phyloP scores from a whole-genome alignment of 2,329 filamentous ascomycete genomes.

The Paecilomyces variotii region DNA sequence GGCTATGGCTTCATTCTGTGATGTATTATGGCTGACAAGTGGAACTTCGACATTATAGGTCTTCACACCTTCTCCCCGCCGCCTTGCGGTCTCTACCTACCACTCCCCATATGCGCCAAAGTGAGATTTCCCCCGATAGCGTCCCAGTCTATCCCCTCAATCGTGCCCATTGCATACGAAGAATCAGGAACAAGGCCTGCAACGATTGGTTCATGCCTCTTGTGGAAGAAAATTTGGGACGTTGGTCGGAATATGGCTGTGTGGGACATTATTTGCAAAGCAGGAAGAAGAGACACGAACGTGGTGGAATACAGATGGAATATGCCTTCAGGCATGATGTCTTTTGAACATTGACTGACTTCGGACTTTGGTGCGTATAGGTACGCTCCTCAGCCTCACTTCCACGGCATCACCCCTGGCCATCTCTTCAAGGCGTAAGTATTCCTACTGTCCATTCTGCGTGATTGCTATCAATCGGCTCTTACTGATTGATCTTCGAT shows the following conservation, averaged over 20 bases:
- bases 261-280: neutral
- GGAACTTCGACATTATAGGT: neutral
- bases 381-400: neutral
- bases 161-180: neutral
- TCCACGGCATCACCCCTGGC: neutral
- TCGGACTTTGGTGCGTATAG: conserved; percentile 4
- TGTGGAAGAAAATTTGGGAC: neutral
- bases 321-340: neutral
- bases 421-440: neutral
- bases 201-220: neutral
- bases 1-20: neutral
- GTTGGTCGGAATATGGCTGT: neutral
- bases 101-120: conserved; percentile 51
- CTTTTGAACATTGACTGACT: neutral
- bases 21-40: neutral
- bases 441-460: neutral
- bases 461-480: neutral
- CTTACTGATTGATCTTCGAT: conserved; percentile 9
- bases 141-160: conserved; percentile 10
- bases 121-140: conserved; percentile 31
- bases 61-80: conserved; percentile 26
- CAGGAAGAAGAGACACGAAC: too few species aligned
- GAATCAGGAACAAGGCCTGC: neutral
- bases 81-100: conserved; percentile 40
- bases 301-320: neutral